These are phyloP conservation scores for Heliamphora exappendiculata DNA, from an alignment of 148 eudicot species.

Conservation along the genomic window DNA sequence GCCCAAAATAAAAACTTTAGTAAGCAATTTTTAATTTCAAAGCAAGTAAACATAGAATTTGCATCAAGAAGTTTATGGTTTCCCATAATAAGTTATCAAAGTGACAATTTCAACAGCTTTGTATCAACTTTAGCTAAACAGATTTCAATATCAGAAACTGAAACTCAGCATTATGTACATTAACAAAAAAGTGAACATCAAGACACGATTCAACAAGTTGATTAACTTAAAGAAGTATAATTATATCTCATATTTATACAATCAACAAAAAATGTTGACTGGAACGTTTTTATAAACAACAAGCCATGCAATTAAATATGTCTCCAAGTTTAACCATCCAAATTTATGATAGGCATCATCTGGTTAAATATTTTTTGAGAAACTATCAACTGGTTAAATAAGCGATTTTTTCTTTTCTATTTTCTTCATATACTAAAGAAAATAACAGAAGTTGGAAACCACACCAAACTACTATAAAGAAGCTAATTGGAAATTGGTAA, in stretches of 20 bases:
- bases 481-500: not conserved
- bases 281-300: not conserved
- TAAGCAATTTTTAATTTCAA: not conserved
- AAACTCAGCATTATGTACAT: not conserved
- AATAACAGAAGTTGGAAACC: not conserved
- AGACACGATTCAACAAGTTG: not conserved
- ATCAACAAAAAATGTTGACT: not conserved
- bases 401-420: not conserved
- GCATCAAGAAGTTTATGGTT: not conserved
- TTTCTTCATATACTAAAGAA: not conserved
- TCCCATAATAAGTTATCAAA: not conserved
- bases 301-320: not conserved
- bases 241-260: not conserved
- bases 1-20: constrained; percentile 11
- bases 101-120: not conserved
- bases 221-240: not conserved
- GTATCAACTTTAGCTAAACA: not conserved
- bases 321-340: not conserved
- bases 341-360: too few species aligned
- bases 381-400: not conserved
- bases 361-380: too few species aligned
- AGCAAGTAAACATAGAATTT: not conserved
- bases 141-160: not conserved
- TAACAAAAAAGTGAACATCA: not conserved
- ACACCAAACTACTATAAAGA: not conserved